Base-by-base conservation (phyloP, 495 filamentous ascomycete species). In the Lasiosphaeris hirsuta region DNA sequence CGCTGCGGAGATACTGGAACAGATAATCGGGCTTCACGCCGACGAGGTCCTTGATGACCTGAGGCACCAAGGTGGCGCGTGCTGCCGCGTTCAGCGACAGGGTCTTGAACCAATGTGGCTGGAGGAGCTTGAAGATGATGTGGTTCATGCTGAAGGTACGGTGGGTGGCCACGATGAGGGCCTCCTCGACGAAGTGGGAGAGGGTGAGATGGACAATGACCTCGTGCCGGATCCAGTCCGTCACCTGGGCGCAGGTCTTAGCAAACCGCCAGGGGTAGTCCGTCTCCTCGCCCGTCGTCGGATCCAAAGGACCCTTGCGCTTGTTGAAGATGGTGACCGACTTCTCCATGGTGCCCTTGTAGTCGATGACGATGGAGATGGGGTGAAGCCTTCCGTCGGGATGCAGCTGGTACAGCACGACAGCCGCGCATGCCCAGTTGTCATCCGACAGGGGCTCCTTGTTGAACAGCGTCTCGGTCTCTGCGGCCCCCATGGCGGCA, bases 251-350 rank as follows among this genome's bases (percentile, higher is more conserved):
- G 51, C 75, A 78, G 1, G 75, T 78, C 59, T 81, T 81, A 11
- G 78, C 78, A 60, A 78, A 81, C 42, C 78, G 63, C 78, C 78
- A 81, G 0, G 74, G 67, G 75, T 75, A 80, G 67, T 80, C 78
- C 1, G 69, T 52, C 47, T 72, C 69, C 54, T 80, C 75, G 15
- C 62, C 59, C 17, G 19, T 33, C n/a, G 54, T 65, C 1, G 65
- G 59, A 47, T 72, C 66, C 3, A 37, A 37, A 0, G 69, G 68
- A 3, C 51, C 51, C 19, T 76, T 54, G 14, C 74, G 63, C 37
- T 68, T 61, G 66, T 80, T 80, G 72, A 78, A 79, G 59, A 79
- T 74, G 33, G 69, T 70, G 18, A 79, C 66, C 0, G 77, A 78
- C 17, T 69, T 65, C 0, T 74, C 69, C 55, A 78, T 58, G 36